Conservation (phyloP, 1,139 yeast species). For the Pichia cactophila region DNA sequence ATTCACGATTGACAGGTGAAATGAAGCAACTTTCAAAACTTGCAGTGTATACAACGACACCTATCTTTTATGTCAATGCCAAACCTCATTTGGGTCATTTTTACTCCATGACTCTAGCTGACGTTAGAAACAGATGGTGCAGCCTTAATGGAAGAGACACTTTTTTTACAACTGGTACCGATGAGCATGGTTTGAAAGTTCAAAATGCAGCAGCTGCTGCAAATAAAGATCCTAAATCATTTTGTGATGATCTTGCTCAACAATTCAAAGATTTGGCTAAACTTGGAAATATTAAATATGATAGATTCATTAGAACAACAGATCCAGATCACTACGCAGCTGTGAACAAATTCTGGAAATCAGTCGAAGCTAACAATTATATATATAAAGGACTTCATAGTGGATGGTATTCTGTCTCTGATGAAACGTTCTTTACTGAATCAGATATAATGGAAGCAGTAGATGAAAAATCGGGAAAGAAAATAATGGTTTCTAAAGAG, state of each 20-base stretch:
- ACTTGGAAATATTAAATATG: slow-evolving; percentile 48
- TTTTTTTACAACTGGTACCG: slow-evolving; percentile 84
- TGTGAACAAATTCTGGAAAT: slow-evolving; percentile 63
- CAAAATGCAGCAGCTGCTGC: slow-evolving; percentile 64
- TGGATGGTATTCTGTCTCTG: slow-evolving; percentile 95
- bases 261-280: slow-evolving; percentile 60
- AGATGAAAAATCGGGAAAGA: slow-evolving; percentile 33
- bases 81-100: slow-evolving; percentile 92
- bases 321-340: slow-evolving; percentile 67
- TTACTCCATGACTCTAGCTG: slow-evolving; percentile 80
- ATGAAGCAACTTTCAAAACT: slow-evolving; percentile 10
- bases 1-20: neutral
- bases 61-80: slow-evolving; percentile 95
- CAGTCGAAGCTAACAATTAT: slow-evolving; percentile 49
- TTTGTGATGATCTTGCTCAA: slow-evolving; percentile 64
- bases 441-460: slow-evolving; percentile 51
- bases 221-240: slow-evolving; percentile 46
- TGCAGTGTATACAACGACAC: slow-evolving; percentile 66
- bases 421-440: slow-evolving; percentile 90
- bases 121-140: slow-evolving; percentile 72
- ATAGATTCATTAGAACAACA: slow-evolving; percentile 86
- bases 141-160: slow-evolving; percentile 39
- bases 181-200: slow-evolving; percentile 93
- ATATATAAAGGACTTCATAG: slow-evolving; percentile 77
- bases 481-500: slow-evolving; percentile 52